Conservation (phyloP, 768 basidiomycete genomes). For the Strobilomyces echinocephalus region DNA sequence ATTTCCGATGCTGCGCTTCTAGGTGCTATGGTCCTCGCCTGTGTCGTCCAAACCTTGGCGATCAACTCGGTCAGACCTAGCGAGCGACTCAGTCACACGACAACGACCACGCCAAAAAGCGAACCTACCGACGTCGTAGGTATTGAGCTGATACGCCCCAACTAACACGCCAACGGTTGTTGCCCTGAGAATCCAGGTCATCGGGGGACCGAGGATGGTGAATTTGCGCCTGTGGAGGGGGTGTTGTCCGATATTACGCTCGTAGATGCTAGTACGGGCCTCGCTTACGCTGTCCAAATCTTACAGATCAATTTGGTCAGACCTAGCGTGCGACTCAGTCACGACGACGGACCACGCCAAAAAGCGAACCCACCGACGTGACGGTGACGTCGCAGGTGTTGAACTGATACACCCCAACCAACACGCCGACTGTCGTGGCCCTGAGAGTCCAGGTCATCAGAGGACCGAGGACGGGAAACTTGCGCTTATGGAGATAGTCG, state of each 20-base stretch:
- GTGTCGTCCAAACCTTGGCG: too few relatives aligned
- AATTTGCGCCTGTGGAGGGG: conserved; percentile 90
- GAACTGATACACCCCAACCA: conserved; percentile 94
- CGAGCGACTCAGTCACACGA: too few relatives aligned
- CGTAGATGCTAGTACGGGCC: too few relatives aligned
- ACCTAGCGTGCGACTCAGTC: conserved; percentile 42
- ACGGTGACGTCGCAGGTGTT: conserved; percentile 88
- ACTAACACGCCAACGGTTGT: conserved; percentile 78
- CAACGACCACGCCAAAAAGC: too few relatives aligned
- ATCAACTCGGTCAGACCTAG: too few relatives aligned
- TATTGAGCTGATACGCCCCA: conserved; percentile 97
- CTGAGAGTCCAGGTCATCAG: conserved; percentile 73
- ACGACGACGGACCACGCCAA: neutral
- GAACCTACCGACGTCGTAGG: conserved; percentile 68
- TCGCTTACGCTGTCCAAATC: conserved; percentile 69
- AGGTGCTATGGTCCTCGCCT: neutral
- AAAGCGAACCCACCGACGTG: neutral
- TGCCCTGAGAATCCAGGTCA: conserved; percentile 72
- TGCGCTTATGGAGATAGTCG: conserved; percentile 92
- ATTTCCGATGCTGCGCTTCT: neutral
- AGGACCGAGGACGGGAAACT: conserved; percentile 81
- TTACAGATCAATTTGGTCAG: conserved; percentile 80
- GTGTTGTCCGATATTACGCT: too few relatives aligned
- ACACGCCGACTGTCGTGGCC: conserved; percentile 68
- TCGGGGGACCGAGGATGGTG: conserved; percentile 64